Percentiles rank a stretch among this genome's conserved stretches.
phyloP scores from a whole-genome alignment of 805 yeast genomes.

The Monosporozyma unispora region DNA sequence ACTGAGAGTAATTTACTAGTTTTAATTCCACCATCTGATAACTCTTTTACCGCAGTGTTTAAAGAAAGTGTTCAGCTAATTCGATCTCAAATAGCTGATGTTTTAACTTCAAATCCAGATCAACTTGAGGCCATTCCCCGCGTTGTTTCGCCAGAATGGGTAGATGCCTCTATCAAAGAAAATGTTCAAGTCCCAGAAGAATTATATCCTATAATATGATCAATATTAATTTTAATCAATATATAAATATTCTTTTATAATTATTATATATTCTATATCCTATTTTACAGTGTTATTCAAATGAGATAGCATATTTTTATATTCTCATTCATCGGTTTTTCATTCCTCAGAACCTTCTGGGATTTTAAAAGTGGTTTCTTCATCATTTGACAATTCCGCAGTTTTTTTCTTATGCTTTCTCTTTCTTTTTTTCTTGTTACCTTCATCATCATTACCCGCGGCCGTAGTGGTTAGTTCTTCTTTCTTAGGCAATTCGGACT shows the following conservation, averaged over 20 bases:
- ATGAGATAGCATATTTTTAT: background rate
- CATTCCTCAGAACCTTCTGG: background rate
- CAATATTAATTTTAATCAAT: background rate
- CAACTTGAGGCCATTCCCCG: slow-evolving; percentile 24
- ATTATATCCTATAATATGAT: slow-evolving; percentile 12
- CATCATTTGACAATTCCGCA: background rate
- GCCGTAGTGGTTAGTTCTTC: background rate
- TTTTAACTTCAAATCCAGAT: slow-evolving; percentile 1
- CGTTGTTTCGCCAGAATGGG: slow-evolving; percentile 34
- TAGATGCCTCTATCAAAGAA: slow-evolving; percentile 28
- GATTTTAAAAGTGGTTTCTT: background rate
- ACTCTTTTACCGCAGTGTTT: background rate
- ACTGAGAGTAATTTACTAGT: slow-evolving; percentile 31
- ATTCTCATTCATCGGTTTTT: background rate
- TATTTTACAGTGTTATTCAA: background rate
- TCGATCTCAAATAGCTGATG: background rate
- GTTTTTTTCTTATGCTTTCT: slow-evolving; percentile 16
- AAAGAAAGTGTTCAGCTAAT: background rate
- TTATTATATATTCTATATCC: background rate
- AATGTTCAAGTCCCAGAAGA: slow-evolving; percentile 28
- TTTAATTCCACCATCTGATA: slow-evolving; percentile 27
- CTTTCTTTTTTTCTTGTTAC: slow-evolving; percentile 11
- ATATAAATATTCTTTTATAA: background rate
- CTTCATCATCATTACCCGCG: slow-evolving; percentile 1
- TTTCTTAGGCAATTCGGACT: background rate